Percentiles rank a stretch among this genome's conserved stretches.
Evolutionary conservation across 768 basidiomycete species (phyloP).

Genomic region (Trametes gibbosa): DNA sequence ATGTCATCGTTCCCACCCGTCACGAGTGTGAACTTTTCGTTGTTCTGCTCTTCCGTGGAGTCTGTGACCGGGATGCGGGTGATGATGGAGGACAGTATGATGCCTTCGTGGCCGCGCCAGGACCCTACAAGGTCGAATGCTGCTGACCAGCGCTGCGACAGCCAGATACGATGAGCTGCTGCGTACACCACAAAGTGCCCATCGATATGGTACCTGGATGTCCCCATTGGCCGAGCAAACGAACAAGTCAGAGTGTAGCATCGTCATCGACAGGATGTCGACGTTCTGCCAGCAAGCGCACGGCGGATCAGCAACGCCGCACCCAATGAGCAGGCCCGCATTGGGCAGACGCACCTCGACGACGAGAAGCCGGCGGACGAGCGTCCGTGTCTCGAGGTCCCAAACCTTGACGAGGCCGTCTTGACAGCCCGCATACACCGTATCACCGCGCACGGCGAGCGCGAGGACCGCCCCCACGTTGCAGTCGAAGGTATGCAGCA

Average conservation of each 20-base stretch:
- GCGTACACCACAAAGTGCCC: not conserved
- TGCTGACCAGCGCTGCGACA: conserved; percentile 68
- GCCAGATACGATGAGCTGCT: not conserved
- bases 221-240: conserved; percentile 53
- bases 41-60: not conserved
- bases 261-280: conserved; percentile 80
- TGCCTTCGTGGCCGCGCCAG: conserved; percentile 80
- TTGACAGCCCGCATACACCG: conserved; percentile 91
- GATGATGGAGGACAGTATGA: conserved; percentile 76
- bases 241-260: conserved; percentile 55
- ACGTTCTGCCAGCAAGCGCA: conserved; percentile 44
- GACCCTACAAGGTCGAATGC: conserved; percentile 83
- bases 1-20: conserved; percentile 86
- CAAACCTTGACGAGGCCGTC: conserved; percentile 90
- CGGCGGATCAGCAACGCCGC: not conserved
- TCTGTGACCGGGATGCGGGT: conserved; percentile 30
- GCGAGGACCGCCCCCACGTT: conserved; percentile 81
- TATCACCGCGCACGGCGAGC: conserved; percentile 69
- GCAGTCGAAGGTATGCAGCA: conserved; percentile 68
- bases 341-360: conserved; percentile 55
- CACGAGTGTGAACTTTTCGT: conserved; percentile 44
- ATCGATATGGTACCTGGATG: conserved; percentile 52
- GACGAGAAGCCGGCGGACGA: conserved; percentile 83
- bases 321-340: not conserved
- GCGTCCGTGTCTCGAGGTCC: conserved; percentile 86